Evolutionary conservation across 2,329 filamentous ascomycete species (phyloP), one percentile per base, ranked within the genome.

Genomic region (Penicillium sp.): DNA sequence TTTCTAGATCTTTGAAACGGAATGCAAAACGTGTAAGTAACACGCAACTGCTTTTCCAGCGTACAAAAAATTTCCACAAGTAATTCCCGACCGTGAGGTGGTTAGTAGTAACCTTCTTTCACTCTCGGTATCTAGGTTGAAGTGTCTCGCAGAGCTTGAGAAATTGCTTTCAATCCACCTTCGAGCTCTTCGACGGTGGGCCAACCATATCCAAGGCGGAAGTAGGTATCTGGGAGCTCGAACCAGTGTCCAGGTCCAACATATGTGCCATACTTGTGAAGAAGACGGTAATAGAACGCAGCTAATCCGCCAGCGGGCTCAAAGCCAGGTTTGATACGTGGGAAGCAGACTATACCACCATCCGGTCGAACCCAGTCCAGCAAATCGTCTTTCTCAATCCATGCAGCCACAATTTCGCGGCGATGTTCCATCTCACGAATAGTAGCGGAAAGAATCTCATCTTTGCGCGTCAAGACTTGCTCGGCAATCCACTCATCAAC

Each of bases 171-270:
- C 45, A 67, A 44, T 4, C 65, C 64, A 11, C 16, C 50, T 22
- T 65, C 32, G 3, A 67, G 53, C 40, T 65, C 51, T 9, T 63
- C 56, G 11, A 40, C 31, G 2, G 61, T 63, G 2, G 60, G 60
- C 62, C 59, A 67, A 7, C 66, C 65, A 38, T 58, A 66, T 9
- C 66, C 65, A 11, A 67, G 14, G 7, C 64, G 53, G 43, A 67
- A 67, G 31, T 54, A 63, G 1, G 31, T 52, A 50, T 67, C 65
- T 6, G 59, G 48, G 40, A 56, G 39, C 45, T 66, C 65, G 67
- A 44, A 44, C 24, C 41, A 44, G 18, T 58, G 53, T 1, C 66
- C 66, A 2, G 56, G 64, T 9, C 63, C 63, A 24, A 67, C 48
- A 24, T 66, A 65, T 1, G 59, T 61, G 9, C 45, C 51, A 24